phyloP scores from a whole-genome alignment of 2,329 filamentous ascomycete genomes.

The Sclerotinia nivalis region DNA sequence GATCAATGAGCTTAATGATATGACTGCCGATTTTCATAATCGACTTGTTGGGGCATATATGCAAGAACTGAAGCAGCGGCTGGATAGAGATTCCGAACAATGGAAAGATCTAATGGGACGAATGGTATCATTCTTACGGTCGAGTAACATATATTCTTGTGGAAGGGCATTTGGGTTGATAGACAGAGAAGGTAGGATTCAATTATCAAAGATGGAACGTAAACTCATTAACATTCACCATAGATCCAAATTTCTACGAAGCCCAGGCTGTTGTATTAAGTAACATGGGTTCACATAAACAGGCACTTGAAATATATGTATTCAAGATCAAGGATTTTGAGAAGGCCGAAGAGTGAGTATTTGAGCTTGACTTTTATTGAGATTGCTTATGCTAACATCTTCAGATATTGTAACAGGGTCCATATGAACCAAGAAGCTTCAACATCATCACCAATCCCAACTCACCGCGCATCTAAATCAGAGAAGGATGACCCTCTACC shows the following conservation, averaged over 20 bases:
- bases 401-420: slow-evolving; percentile 83
- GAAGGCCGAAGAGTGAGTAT: slow-evolving; percentile 86
- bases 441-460: slow-evolving; percentile 40
- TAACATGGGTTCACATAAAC: slow-evolving; percentile 93
- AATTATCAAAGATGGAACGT: not conserved
- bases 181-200: slow-evolving; percentile 69
- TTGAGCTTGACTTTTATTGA: not conserved
- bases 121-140: slow-evolving; percentile 72
- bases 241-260: slow-evolving; percentile 85
- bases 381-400: slow-evolving; percentile 29
- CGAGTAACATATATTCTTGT: slow-evolving; percentile 78
- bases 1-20: slow-evolving; percentile 81
- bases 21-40: slow-evolving; percentile 85
- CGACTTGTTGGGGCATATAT: slow-evolving; percentile 74
- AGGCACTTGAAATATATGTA: slow-evolving; percentile 95
- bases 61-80: slow-evolving; percentile 45
- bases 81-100: slow-evolving; percentile 47
- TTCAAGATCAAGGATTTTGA: slow-evolving; percentile 85
- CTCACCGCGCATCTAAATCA: slow-evolving; percentile 44
- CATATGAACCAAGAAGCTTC: slow-evolving; percentile 61
- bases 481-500: slow-evolving; percentile 57
- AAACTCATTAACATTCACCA: slow-evolving; percentile 23
- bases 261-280: slow-evolving; percentile 86
- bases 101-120: slow-evolving; percentile 62
- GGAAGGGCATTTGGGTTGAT: slow-evolving; percentile 75